Evolutionary conservation across 768 basidiomycete species (phyloP).

Genomic region (Xerocomus brunneocitrinus): DNA sequence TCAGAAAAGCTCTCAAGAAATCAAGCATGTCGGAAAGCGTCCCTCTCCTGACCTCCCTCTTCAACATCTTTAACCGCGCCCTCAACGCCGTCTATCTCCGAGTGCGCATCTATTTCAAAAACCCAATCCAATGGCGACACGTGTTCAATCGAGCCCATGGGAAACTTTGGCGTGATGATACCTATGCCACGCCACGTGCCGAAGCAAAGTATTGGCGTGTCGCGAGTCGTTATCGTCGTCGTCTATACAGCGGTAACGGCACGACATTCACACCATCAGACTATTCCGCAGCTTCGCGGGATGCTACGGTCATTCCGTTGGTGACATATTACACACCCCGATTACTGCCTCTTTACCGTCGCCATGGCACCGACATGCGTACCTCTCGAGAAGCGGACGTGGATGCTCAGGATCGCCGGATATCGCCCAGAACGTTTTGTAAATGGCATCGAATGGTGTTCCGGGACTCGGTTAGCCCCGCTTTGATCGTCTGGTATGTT

Average conservation of each 20-base stretch:
- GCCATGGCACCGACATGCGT: constrained; percentile 1
- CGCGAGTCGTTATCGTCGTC: constrained; percentile 24
- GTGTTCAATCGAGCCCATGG: background rate
- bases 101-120: constrained; percentile 6
- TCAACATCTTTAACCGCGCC: constrained; percentile 8
- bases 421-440: constrained; percentile 35
- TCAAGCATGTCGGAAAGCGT: background rate
- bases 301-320: constrained; percentile 13
- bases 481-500: background rate
- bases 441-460: constrained; percentile 49
- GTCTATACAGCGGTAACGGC: constrained; percentile 22
- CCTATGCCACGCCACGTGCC: constrained; percentile 21
- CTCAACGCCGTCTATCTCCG: constrained; percentile 17
- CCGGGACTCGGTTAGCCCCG: constrained; percentile 34
- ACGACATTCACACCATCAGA: background rate
- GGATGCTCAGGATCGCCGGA: constrained; percentile 21
- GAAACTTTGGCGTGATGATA: constrained; percentile 2
- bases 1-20: constrained; percentile 6
- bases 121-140: constrained; percentile 9
- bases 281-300: constrained; percentile 4
- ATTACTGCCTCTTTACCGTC: constrained; percentile 38
- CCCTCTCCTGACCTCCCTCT: constrained; percentile 4
- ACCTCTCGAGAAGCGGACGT: constrained; percentile 2
- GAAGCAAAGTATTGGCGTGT: constrained; percentile 32
- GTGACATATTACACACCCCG: constrained; percentile 35